Evolutionary conservation across 768 basidiomycete species (phyloP).

Genomic region (Pulveroboletus sp.): DNA sequence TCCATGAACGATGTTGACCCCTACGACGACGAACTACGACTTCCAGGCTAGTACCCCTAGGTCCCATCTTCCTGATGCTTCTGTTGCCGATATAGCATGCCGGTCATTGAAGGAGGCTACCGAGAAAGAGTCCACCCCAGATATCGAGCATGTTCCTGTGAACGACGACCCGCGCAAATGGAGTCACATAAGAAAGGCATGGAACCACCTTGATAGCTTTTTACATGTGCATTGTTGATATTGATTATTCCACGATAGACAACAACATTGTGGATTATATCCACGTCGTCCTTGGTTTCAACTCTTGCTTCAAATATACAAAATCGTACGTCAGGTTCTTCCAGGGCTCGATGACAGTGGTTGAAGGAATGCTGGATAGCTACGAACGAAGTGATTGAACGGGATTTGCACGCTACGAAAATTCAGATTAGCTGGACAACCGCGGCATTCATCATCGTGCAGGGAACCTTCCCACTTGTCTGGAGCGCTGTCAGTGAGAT

Average conservation of each 20-base stretch:
- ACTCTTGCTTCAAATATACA: constrained; percentile 28
- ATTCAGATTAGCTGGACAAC: constrained; percentile 63
- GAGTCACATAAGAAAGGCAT: constrained; percentile 52
- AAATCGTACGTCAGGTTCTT: constrained; percentile 19
- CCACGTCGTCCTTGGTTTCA: constrained; percentile 20
- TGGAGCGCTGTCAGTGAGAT: constrained; percentile 74
- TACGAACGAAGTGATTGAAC: constrained; percentile 55
- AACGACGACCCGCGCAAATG: constrained; percentile 59
- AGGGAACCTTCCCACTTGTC: constrained; percentile 60
- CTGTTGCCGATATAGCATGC: background rate
- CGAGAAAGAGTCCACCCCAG: constrained; percentile 11
- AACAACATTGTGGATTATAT: constrained; percentile 26
- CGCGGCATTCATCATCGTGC: constrained; percentile 68
- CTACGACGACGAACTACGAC: constrained; percentile 1
- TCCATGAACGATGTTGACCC: constrained; percentile 11
- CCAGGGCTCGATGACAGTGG: background rate
- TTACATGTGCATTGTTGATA: background rate
- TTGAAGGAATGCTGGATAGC: constrained; percentile 36
- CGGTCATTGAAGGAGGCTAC: background rate
- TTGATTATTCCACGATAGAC: constrained; percentile 11
- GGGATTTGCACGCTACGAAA: constrained; percentile 53
- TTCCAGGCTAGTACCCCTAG: background rate
- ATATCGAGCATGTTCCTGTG: constrained; percentile 40
- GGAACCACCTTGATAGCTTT: constrained; percentile 4
- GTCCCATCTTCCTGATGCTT: background rate